Percentiles rank a stretch among this genome's conserved stretches.
These are phyloP conservation scores for Jaenimonas drosophilae DNA, from an alignment of 208 protist genomes.

Conservation along the genomic window DNA sequence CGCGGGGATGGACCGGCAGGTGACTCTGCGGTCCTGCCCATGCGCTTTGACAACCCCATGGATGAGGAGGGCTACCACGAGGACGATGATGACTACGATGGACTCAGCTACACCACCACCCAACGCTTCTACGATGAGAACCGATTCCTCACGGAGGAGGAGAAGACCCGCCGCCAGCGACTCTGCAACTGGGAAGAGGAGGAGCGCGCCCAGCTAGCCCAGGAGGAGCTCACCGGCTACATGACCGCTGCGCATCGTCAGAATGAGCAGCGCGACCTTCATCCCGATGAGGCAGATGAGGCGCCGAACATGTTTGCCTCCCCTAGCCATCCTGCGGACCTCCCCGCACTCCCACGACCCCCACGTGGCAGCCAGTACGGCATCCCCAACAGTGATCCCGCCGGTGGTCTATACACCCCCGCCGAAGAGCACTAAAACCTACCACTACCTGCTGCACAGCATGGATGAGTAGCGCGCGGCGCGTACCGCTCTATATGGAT, in stretches of 20 bases:
- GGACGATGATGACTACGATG: conserved; percentile 18
- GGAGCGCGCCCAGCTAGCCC: conserved; percentile 28
- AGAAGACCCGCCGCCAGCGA: conserved; percentile 41
- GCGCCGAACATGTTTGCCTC: conserved; percentile 4
- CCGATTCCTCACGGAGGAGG: conserved; percentile 38
- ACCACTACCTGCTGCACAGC: too few species aligned
- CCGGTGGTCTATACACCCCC: too few species aligned
- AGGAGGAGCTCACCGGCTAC: conserved; percentile 22
- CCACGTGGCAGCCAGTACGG: too few species aligned
- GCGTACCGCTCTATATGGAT: too few species aligned
- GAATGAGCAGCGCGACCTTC: too few species aligned
- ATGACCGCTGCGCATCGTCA: conserved; percentile 2
- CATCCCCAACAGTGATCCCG: too few species aligned
- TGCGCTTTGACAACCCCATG: conserved; percentile 1
- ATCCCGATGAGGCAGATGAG: neutral
- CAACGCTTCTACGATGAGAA: conserved; percentile 67
- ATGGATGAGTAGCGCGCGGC: too few species aligned
- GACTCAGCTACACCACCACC: conserved; percentile 57
- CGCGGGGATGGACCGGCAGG: neutral
- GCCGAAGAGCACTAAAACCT: too few species aligned
- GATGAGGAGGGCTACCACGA: too few species aligned
- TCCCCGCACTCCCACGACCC: too few species aligned
- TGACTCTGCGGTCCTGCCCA: conserved; percentile 1
- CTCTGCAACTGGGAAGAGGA: conserved; percentile 70
- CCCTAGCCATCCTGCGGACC: too few species aligned